A percentile compares a stretch with the other conserved stretches of the same genome.
phyloP scores from a whole-genome alignment of 129 eudicot species.

The Cynara cardunculus region DNA sequence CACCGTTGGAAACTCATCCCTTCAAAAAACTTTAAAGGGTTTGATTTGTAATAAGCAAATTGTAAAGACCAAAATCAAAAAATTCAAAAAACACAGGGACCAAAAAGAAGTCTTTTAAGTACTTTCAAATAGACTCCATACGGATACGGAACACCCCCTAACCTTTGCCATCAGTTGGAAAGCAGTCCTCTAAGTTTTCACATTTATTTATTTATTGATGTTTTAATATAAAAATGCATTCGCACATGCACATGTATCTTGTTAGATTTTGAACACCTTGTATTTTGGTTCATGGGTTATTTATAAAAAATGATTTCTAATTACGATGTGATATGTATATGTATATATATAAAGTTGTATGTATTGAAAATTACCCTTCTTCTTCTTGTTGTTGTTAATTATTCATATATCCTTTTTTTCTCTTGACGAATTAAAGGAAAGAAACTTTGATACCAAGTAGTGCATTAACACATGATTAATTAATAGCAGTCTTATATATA shows the following conservation, averaged over 20 bases:
- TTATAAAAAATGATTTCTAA: no score
- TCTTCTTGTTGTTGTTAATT: no score
- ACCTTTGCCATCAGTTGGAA: not conserved
- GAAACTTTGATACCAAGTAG: no score
- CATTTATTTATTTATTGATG: no score
- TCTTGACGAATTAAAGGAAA: no score
- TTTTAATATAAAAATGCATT: not conserved
- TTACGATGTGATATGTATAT: no score
- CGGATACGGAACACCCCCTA: not conserved
- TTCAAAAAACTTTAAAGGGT: not conserved
- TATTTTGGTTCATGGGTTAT: no score
- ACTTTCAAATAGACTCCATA: conserved; percentile 42
- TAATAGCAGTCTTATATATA: no score
- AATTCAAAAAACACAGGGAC: not conserved
- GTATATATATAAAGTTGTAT: not conserved
- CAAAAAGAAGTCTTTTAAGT: conserved; percentile 13
- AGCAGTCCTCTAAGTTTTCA: not conserved
- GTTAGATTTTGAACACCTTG: no score
- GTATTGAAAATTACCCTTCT: not conserved
- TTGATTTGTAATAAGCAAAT: no score
- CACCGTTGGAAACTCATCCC: not conserved
- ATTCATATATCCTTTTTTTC: no score
- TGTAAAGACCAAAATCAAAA: not conserved
- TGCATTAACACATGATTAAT: no score
- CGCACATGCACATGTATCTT: not conserved